Evolutionary conservation across 192 early-diverging fungal genomes (phyloP).

Genomic region (Umbelopsis ramanniana): DNA sequence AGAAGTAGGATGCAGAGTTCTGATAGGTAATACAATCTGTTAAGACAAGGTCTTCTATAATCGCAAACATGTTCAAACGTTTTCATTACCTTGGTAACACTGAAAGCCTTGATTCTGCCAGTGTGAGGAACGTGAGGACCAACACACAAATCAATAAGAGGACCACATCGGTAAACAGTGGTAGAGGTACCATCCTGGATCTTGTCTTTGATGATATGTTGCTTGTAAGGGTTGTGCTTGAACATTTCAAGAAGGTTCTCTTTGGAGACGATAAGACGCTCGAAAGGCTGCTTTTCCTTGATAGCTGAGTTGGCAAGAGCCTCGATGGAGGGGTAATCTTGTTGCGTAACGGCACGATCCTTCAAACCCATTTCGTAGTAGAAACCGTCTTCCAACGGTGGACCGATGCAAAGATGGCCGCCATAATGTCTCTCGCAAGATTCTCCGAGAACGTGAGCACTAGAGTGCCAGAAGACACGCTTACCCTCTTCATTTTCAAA

Average conservation of each 20-base stretch:
- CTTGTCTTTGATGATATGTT: slow-evolving; percentile 89
- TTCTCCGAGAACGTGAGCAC: slow-evolving; percentile 96
- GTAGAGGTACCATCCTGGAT: slow-evolving; percentile 92
- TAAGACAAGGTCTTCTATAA: not conserved
- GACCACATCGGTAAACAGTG: slow-evolving; percentile 98
- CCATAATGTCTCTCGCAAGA: slow-evolving; percentile 98
- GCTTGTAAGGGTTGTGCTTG: slow-evolving; percentile 98
- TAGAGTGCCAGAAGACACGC: slow-evolving; percentile 98
- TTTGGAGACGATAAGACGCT: slow-evolving; percentile 88
- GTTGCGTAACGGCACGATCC: slow-evolving; percentile 73
- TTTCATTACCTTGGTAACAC: slow-evolving; percentile 74
- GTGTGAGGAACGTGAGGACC: slow-evolving; percentile 97
- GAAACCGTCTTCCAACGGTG: slow-evolving; percentile 95
- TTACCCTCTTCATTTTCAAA: slow-evolving; percentile 94
- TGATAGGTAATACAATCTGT: slow-evolving; percentile 7
- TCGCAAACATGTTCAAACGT: not conserved
- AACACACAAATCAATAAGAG: slow-evolving; percentile 95
- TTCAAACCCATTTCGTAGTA: slow-evolving; percentile 92
- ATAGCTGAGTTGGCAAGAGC: slow-evolving; percentile 84
- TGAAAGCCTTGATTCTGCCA: slow-evolving; percentile 90
- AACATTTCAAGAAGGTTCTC: slow-evolving; percentile 96
- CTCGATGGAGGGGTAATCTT: slow-evolving; percentile 88
- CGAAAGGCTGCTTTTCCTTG: slow-evolving; percentile 96
- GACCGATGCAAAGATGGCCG: slow-evolving; percentile 96
- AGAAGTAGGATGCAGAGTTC: slow-evolving; percentile 98